phyloP scores from a whole-genome alignment of 2,329 filamentous ascomycete genomes.

The Fusarium austroafricanum region DNA sequence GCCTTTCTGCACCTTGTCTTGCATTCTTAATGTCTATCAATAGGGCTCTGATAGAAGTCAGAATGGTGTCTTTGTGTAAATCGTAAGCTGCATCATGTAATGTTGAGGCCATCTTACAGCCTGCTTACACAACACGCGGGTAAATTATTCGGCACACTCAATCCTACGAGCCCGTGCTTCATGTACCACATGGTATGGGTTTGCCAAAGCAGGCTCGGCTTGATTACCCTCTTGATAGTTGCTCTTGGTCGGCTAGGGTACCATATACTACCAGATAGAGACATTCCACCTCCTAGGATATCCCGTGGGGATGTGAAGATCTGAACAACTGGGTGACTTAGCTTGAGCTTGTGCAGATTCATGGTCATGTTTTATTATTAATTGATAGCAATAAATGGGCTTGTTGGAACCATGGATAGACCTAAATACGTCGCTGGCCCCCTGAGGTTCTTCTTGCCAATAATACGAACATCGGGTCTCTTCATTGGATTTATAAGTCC shows the following conservation, averaged over 20 bases:
- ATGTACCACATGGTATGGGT: neutral
- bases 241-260: neutral
- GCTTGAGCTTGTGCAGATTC: conserved; percentile 4
- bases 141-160: conserved; percentile 33
- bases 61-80: neutral
- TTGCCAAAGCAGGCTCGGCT: neutral
- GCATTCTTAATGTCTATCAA: neutral
- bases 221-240: neutral
- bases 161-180: neutral
- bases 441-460: neutral
- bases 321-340: conserved; percentile 18
- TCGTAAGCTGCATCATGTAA: neutral
- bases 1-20: conserved; percentile 1
- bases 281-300: conserved; percentile 22
- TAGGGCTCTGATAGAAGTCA: neutral
- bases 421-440: neutral
- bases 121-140: neutral
- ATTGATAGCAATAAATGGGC: neutral
- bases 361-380: neutral
- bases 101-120: neutral
- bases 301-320: conserved; percentile 14
- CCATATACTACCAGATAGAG: conserved; percentile 19
- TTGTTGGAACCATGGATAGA: neutral
- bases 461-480: neutral
- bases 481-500: neutral